A percentile compares a stretch with the other conserved stretches of the same genome.
Conservation (phyloP, 2,329 filamentous ascomycete genomes). For the Colletotrichum viniferum region DNA sequence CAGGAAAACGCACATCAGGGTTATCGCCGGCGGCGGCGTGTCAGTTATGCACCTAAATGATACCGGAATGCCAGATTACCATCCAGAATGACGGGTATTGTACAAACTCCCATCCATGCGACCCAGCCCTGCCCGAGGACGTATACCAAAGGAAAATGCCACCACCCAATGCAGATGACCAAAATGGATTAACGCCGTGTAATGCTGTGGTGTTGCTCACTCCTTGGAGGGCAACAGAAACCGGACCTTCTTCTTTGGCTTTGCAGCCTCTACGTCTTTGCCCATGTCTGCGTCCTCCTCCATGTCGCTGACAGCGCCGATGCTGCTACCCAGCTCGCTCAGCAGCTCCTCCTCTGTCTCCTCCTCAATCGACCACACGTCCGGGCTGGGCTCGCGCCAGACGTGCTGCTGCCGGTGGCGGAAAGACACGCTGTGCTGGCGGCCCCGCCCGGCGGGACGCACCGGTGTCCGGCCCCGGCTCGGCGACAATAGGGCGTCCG, state of each 20-base stretch:
- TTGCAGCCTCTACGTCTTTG: constrained; percentile 46
- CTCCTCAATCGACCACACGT: constrained; percentile 65
- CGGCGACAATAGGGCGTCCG: constrained; percentile 37
- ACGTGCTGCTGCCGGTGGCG: constrained; percentile 48
- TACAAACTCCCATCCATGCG: constrained; percentile 7
- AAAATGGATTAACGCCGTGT: background rate
- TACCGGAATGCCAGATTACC: background rate
- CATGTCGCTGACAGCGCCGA: constrained; percentile 32
- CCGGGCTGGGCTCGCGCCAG: constrained; percentile 63
- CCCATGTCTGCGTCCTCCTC: constrained; percentile 24
- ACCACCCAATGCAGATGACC: constrained; percentile 27
- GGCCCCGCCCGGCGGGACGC: constrained; percentile 31
- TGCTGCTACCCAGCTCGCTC: constrained; percentile 44
- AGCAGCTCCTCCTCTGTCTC: constrained; percentile 59
- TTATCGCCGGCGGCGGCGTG: background rate
- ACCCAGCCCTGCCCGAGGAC: background rate
- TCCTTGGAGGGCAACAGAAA: constrained; percentile 55
- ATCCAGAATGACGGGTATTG: constrained; percentile 5
- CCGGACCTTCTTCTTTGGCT: constrained; percentile 61
- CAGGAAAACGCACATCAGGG: background rate
- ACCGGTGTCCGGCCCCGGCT: constrained; percentile 27
- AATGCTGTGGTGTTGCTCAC: constrained; percentile 12
- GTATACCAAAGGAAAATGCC: constrained; percentile 21
- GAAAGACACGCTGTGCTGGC: constrained; percentile 31
- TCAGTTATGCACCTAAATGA: constrained; percentile 4